These are phyloP conservation scores for Aegilops umbellulata DNA, from an alignment of 176 grass and related monocot genomes.

Conservation along the genomic window DNA sequence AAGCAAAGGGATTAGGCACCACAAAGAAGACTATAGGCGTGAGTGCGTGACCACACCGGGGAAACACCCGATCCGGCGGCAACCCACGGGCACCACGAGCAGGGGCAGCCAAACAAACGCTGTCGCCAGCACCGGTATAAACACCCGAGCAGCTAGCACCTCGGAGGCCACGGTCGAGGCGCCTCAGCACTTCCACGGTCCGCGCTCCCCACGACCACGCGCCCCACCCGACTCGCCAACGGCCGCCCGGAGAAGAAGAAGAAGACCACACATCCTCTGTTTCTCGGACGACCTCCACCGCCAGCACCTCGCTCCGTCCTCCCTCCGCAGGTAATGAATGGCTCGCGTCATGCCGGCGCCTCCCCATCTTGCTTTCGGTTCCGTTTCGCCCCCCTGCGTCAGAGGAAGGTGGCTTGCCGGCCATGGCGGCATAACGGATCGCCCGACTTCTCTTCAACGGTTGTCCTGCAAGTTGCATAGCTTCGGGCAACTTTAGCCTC, in stretches of 20 bases:
- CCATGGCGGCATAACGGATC: background rate
- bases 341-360: background rate
- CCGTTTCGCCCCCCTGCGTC: background rate
- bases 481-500: background rate
- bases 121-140: conserved; percentile 17
- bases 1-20: background rate
- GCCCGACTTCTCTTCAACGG: background rate
- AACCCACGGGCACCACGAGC: background rate
- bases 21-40: background rate
- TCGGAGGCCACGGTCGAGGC: conserved; percentile 26
- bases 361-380: background rate
- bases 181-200: conserved; percentile 27
- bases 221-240: background rate
- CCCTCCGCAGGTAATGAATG: background rate
- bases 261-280: background rate
- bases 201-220: background rate
- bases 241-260: background rate
- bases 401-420: background rate
- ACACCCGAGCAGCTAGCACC: background rate
- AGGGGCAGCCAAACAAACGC: background rate
- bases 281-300: background rate
- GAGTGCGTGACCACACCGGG: conserved; percentile 28
- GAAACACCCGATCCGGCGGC: conserved; percentile 11
- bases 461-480: background rate
- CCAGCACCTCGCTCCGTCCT: background rate